Percentiles rank a stretch among this genome's conserved stretches.
These are phyloP conservation scores for Termitomyces sp. DNA, from an alignment of 1,284 basidiomycete genomes.

Conservation along the genomic window DNA sequence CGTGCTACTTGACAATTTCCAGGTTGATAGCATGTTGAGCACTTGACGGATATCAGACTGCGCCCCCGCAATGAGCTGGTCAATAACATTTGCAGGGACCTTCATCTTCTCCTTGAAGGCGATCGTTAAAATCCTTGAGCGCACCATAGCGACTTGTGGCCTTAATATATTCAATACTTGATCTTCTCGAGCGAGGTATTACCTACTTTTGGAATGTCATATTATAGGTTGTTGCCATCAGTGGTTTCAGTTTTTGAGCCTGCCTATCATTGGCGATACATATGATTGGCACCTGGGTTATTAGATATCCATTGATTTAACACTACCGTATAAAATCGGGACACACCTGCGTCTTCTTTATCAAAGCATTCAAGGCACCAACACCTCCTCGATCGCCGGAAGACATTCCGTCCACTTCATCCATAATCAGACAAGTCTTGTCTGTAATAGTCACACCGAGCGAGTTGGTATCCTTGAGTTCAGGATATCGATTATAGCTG, in stretches of 20 bases:
- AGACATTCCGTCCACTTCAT: slow-evolving; percentile 99
- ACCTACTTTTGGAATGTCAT: slow-evolving; percentile 74
- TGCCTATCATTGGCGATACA: slow-evolving; percentile 93
- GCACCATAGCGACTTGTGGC: slow-evolving; percentile 68
- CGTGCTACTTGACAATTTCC: slow-evolving; percentile 72
- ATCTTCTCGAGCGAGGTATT: background rate
- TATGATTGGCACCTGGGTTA: slow-evolving; percentile 86
- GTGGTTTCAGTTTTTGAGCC: slow-evolving; percentile 88
- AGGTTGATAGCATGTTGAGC: slow-evolving; percentile 97
- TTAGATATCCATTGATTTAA: background rate
- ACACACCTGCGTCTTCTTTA: slow-evolving; percentile 86
- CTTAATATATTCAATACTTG: slow-evolving; percentile 34
- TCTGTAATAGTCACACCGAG: slow-evolving; percentile 72
- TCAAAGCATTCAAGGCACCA: slow-evolving; percentile 86
- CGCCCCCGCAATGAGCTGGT: slow-evolving; percentile 84
- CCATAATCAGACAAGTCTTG: slow-evolving; percentile 92
- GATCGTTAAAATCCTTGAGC: slow-evolving; percentile 87
- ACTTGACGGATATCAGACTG: slow-evolving; percentile 97
- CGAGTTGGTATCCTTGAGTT: slow-evolving; percentile 53
- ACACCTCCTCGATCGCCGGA: slow-evolving; percentile 96
- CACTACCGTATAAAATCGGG: background rate
- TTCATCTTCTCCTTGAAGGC: slow-evolving; percentile 94
- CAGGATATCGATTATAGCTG: background rate
- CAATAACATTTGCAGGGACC: slow-evolving; percentile 85
- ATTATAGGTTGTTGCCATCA: slow-evolving; percentile 70